Conservation (phyloP, 257 asterid genomes). For the Paulownia fortunei region DNA sequence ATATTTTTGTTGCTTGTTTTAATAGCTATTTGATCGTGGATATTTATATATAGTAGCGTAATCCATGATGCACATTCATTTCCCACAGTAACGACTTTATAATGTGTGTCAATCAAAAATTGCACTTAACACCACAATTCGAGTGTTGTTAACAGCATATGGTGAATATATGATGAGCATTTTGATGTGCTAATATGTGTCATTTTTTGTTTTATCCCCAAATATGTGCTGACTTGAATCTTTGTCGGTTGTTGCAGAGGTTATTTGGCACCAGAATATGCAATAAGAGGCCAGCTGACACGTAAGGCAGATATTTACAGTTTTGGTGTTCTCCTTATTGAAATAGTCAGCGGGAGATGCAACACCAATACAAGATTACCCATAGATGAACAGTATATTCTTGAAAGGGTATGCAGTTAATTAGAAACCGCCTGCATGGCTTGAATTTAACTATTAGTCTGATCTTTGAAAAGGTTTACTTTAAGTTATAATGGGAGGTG, state of each 20-base stretch:
- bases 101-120: not conserved
- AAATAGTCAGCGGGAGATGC: constrained; percentile 79
- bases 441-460: not conserved
- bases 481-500: not conserved
- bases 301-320: constrained; percentile 74
- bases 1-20: not conserved
- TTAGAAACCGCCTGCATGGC: not conserved
- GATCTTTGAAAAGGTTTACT: not conserved
- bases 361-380: constrained; percentile 71
- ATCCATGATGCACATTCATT: not conserved
- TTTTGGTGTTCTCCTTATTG: constrained; percentile 74
- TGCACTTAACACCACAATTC: not conserved
- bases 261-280: constrained; percentile 86
- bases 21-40: not conserved
- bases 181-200: not conserved
- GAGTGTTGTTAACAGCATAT: no score
- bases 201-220: not conserved
- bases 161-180: no score
- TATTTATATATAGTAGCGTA: not conserved
- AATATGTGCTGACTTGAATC: not conserved
- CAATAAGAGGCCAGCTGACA: constrained; percentile 70
- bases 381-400: constrained; percentile 61
- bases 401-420: constrained; percentile 64
- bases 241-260: constrained; percentile 51
- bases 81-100: not conserved